phyloP scores from a whole-genome alignment of 1,284 basidiomycete species.

The Chalciporus sp. region DNA sequence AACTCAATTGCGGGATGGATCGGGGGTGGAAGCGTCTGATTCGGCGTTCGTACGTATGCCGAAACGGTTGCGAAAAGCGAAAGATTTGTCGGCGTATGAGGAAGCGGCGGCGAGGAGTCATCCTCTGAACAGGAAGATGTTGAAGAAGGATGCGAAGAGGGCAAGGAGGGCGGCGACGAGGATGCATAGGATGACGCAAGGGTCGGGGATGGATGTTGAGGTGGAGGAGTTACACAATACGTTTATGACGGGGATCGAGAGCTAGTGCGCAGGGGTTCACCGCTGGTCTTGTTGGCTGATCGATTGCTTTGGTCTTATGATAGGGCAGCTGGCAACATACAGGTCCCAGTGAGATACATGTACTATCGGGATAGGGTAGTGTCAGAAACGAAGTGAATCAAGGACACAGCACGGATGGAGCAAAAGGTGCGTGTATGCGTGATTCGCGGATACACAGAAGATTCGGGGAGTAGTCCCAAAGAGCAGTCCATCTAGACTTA shows the following conservation, averaged over 20 bases:
- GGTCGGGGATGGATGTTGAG: slow-evolving; percentile 41
- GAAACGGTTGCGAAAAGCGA: slow-evolving; percentile 58
- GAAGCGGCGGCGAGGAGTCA: slow-evolving; percentile 46
- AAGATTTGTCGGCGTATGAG: slow-evolving; percentile 50
- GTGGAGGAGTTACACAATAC: slow-evolving; percentile 47
- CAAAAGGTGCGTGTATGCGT: no score
- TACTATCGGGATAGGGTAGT: no score
- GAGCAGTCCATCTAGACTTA: no score
- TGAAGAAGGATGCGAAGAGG: slow-evolving; percentile 65
- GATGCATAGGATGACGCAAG: slow-evolving; percentile 5
- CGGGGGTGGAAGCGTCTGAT: slow-evolving; percentile 3
- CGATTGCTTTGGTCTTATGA: no score
- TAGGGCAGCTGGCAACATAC: no score
- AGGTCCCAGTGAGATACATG: no score
- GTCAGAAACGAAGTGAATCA: no score
- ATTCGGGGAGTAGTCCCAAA: no score
- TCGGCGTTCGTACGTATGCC: slow-evolving; percentile 42
- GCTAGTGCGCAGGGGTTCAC: neutral
- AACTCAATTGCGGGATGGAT: neutral
- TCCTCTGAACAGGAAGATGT: slow-evolving; percentile 54
- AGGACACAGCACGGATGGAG: no score
- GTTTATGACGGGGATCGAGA: slow-evolving; percentile 43
- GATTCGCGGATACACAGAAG: no score
- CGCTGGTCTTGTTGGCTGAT: no score
- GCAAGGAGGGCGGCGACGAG: slow-evolving; percentile 48